Percentiles rank a stretch among this genome's conserved stretches.
Conservation (phyloP, 2,329 filamentous ascomycete genomes). For the Didymella pomorum region DNA sequence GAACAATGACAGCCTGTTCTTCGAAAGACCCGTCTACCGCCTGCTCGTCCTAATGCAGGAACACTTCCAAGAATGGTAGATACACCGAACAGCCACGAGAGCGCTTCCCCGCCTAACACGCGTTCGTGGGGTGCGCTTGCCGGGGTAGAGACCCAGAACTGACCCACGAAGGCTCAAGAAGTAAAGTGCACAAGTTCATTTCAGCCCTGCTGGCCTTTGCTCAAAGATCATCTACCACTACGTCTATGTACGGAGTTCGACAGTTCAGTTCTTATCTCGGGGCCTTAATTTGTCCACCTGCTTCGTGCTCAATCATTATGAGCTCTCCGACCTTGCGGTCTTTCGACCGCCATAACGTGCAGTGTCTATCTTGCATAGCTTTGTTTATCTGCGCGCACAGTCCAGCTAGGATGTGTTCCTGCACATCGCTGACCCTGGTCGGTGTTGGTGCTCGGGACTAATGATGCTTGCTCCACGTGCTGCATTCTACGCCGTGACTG, state of each 20-base stretch:
- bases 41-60: slow-evolving; percentile 13
- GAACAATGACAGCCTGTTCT: too few species aligned
- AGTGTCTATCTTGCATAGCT: neutral
- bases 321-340: neutral
- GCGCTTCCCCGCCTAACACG: neutral
- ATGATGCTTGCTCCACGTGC: slow-evolving; percentile 19
- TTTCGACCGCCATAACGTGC: too few species aligned
- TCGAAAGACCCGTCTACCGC: too few species aligned
- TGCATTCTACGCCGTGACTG: slow-evolving; percentile 30
- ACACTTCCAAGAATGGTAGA: neutral
- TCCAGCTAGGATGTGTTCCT: slow-evolving; percentile 14
- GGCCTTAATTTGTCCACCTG: neutral
- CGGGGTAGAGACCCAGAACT: neutral
- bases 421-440: slow-evolving; percentile 20
- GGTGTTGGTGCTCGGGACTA: slow-evolving; percentile 11
- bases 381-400: slow-evolving; percentile 12
- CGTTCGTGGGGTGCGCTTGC: neutral
- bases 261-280: neutral
- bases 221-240: neutral
- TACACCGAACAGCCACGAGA: neutral
- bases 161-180: neutral
- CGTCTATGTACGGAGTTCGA: neutral
- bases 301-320: neutral
- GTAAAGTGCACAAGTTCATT: neutral
- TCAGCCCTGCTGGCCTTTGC: neutral